Conservation (phyloP, 108 stramenopile genomes). For the Licmophora abbreviata region DNA sequence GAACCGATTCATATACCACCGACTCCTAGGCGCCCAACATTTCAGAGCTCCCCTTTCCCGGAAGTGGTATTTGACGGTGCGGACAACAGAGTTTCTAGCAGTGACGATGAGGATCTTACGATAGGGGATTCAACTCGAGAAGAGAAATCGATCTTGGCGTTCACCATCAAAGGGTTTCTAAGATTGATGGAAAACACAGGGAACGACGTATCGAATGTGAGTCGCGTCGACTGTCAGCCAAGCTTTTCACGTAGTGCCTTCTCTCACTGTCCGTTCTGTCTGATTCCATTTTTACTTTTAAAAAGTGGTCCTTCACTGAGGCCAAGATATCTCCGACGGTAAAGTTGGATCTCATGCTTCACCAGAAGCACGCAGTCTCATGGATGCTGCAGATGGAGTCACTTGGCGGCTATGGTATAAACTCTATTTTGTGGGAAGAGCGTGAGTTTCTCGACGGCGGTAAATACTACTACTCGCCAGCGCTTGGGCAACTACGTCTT, state of each 20-base stretch:
- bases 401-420: constrained; percentile 37
- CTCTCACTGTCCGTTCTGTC: too few relatives aligned
- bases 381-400: constrained; percentile 76
- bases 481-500: constrained; percentile 62
- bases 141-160: constrained; percentile 14
- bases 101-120: constrained; percentile 1
- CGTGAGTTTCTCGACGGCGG: constrained; percentile 44
- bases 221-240: too few relatives aligned
- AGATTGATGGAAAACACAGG: constrained; percentile 49
- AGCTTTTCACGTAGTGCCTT: too few relatives aligned
- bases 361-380: constrained; percentile 59
- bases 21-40: constrained; percentile 10
- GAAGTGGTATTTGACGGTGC: constrained; percentile 8
- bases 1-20: constrained; percentile 15
- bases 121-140: constrained; percentile 6
- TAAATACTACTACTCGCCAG: constrained; percentile 59
- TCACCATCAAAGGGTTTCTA: constrained; percentile 43
- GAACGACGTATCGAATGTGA: constrained; percentile 16
- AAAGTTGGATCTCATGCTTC: constrained; percentile 38
- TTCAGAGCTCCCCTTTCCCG: constrained; percentile 15
- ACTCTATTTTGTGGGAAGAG: constrained; percentile 73
- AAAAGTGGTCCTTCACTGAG: not conserved
- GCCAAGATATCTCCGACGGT: constrained; percentile 8
- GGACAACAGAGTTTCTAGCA: not conserved
- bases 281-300: too few relatives aligned